Base-by-base conservation (phyloP, 352 stramenopile species). In the Albugo candida region DNA sequence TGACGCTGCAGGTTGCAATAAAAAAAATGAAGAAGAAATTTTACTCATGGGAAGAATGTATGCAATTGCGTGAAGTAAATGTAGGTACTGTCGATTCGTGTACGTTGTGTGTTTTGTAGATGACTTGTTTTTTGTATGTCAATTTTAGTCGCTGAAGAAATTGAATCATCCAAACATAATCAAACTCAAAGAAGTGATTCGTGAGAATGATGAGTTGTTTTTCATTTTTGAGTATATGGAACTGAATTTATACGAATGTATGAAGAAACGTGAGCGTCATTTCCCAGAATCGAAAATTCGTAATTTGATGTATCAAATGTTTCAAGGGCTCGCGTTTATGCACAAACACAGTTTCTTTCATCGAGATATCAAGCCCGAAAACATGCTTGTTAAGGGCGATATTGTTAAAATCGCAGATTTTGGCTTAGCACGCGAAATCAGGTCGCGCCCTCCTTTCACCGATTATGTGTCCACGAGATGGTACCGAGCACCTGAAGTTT, bases 191-290 rank as follows among this genome's bases (percentile, higher is more conserved):
- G 94, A 99, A 54, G 93, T 99, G 42, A 97, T 99, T 42, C 75
- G 91, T 16, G 94, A 99, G 61, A 96, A 96, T 51, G 81, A 96
- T 63, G 78, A 93, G 64, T 70, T 99, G 6, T 98, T 87, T 58
- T 98, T 99, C 60, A 92, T 99, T 0, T 99, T 99, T 58, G 95
- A 99, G 68, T 97, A 94, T 68, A 98, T 99, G 94, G 88, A 97
- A 59, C 82, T 81, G 54, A 98, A 96, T 52, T 61, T 99, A 38
- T 97, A 97, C 68, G 85, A 98, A 53, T 82, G 78, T n/a, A 97
- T 98, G 69, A 95, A 96, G 64, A 84, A 94, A 39, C 59, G 85
- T 36, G 67, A 94, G 51, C 69, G 71, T 42, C 72, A 85, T 49
- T 93, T 93, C 41, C 81, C 78, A 48, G 91, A 97, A 58, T 82